These are phyloP conservation scores for Camellia japonica DNA, from an alignment of 148 eudicot species.

Conservation along the genomic window DNA sequence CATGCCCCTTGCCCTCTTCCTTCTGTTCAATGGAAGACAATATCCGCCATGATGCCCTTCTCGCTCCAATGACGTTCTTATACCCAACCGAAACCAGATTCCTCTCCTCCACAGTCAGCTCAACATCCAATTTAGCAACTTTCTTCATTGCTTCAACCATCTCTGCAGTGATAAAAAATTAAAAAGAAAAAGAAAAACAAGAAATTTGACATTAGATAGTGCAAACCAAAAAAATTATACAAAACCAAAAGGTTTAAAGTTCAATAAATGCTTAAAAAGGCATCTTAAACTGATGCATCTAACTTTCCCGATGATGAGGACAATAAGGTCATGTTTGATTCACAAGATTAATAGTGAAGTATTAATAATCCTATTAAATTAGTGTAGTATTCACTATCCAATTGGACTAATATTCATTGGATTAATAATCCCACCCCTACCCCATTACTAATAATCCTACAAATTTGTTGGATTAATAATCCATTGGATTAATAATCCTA, in stretches of 20 bases:
- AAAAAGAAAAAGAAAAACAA: background rate
- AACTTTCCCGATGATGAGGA: background rate
- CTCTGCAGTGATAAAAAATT: slow-evolving; percentile 14
- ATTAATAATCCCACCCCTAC: too few species aligned
- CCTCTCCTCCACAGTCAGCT: slow-evolving; percentile 34
- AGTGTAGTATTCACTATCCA: too few species aligned
- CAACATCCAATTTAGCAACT: slow-evolving; percentile 32
- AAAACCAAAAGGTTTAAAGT: background rate
- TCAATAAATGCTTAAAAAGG: background rate
- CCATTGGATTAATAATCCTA: too few species aligned
- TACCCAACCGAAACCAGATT: slow-evolving; percentile 33
- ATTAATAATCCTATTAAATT: too few species aligned
- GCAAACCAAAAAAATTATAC: background rate
- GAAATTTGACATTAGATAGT: background rate
- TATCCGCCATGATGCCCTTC: slow-evolving; percentile 37
- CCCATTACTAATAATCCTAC: too few species aligned
- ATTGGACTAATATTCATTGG: too few species aligned
- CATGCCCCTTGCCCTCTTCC: slow-evolving; percentile 30
- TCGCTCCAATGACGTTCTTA: slow-evolving; percentile 34
- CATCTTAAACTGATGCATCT: background rate
- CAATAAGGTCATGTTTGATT: too few species aligned
- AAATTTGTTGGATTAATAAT: too few species aligned
- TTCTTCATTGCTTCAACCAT: slow-evolving; percentile 42
- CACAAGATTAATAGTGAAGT: too few species aligned
- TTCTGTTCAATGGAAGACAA: slow-evolving; percentile 40